Percentiles rank a stretch among this genome's conserved stretches.
These are phyloP conservation scores for Melanogaster broomeanus DNA, from an alignment of 768 basidiomycete genomes.

Conservation along the genomic window DNA sequence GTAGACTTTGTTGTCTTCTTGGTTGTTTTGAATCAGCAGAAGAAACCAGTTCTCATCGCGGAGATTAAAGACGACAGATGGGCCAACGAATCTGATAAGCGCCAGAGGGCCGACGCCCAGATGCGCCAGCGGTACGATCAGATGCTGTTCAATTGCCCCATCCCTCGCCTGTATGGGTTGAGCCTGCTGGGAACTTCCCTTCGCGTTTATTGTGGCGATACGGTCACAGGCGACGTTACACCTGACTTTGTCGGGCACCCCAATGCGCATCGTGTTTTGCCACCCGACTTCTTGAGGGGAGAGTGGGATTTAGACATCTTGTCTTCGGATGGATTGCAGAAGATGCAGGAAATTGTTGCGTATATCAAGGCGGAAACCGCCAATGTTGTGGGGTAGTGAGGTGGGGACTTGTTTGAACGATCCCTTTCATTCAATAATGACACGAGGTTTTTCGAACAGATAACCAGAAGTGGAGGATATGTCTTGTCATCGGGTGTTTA, in stretches of 20 bases:
- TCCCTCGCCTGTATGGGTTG: constrained; percentile 34
- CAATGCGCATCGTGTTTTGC: constrained; percentile 12
- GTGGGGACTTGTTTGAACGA: too few relatives aligned
- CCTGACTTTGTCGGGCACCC: constrained; percentile 24
- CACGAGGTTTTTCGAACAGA: too few relatives aligned
- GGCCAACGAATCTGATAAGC: constrained; percentile 24
- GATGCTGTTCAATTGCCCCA: constrained; percentile 32
- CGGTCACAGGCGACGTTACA: constrained; percentile 21
- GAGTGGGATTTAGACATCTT: constrained; percentile 37
- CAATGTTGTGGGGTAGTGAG: not conserved
- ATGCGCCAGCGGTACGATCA: constrained; percentile 31
- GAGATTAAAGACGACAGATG: constrained; percentile 36
- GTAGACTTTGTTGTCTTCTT: too few relatives aligned
- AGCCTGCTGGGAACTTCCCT: constrained; percentile 28
- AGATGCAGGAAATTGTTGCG: constrained; percentile 33
- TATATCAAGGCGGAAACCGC: not conserved
- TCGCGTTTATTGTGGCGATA: constrained; percentile 39
- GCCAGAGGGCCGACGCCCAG: constrained; percentile 32
- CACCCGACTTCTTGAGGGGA: constrained; percentile 20
- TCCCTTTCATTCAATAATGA: too few relatives aligned
- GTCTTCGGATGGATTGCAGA: constrained; percentile 32
- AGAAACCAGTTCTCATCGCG: constrained; percentile 34
- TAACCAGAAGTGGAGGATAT: too few relatives aligned
- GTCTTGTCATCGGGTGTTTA: too few relatives aligned
- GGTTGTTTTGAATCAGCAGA: constrained; percentile 31